Conservation (phyloP, 1,139 yeast species). For the Pneumocystis oryctolagi region DNA sequence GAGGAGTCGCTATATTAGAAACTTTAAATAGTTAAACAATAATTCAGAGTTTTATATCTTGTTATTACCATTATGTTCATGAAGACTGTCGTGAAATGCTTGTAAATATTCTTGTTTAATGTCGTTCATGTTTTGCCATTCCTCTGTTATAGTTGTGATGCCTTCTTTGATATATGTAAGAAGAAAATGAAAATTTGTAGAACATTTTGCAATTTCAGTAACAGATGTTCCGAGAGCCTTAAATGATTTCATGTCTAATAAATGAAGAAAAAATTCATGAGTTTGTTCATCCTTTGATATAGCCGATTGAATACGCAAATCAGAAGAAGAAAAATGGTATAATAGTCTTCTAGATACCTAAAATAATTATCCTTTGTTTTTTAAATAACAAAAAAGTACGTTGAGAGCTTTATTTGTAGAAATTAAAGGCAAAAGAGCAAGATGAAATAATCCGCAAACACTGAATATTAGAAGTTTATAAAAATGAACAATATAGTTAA, state of each 20-base stretch:
- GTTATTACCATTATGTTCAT: neutral
- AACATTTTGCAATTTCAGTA: neutral
- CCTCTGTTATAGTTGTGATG: constrained; percentile 7
- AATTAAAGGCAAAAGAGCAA: neutral
- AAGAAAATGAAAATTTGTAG: constrained; percentile 4
- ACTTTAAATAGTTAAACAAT: neutral
- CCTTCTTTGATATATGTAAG: constrained; percentile 12
- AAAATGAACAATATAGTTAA: neutral
- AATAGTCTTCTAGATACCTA: neutral
- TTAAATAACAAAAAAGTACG: neutral
- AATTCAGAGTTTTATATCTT: neutral
- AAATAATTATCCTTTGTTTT: neutral
- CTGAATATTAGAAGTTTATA: neutral
- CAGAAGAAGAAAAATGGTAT: neutral
- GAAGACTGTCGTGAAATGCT: neutral
- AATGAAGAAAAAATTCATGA: neutral
- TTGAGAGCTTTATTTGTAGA: neutral
- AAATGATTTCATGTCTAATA: neutral
- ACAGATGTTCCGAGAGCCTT: neutral
- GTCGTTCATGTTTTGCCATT: constrained; percentile 11
- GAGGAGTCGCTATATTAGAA: constrained; percentile 1
- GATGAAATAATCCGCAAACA: neutral
- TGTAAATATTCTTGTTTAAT: neutral
- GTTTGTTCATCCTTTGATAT: neutral
- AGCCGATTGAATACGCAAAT: neutral